These are phyloP conservation scores for Clonostachys rhizophaga DNA, from an alignment of 2,329 filamentous ascomycete species.

Conservation along the genomic window DNA sequence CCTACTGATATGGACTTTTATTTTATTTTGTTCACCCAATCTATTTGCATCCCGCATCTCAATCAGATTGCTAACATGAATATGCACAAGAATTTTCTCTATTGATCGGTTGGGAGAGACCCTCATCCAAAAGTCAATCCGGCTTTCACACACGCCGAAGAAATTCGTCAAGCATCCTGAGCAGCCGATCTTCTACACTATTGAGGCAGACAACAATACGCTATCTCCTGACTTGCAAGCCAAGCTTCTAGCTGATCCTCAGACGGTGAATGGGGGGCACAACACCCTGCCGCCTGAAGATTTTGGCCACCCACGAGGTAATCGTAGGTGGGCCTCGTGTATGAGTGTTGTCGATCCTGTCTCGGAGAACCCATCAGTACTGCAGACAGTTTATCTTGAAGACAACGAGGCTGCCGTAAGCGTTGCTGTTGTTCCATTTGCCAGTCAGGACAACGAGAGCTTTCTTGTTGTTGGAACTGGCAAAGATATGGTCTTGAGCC, in stretches of 20 bases:
- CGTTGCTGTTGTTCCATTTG: constrained; percentile 77
- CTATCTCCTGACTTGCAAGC: constrained; percentile 73
- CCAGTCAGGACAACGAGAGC: constrained; percentile 80
- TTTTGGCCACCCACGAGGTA: constrained; percentile 83
- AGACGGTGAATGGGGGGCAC: constrained; percentile 67
- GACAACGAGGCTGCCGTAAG: constrained; percentile 92
- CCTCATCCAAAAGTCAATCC: constrained; percentile 79
- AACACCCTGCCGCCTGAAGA: constrained; percentile 69
- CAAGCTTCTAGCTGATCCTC: constrained; percentile 69
- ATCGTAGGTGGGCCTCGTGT: constrained; percentile 90
- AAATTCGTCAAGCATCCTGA: constrained; percentile 85
- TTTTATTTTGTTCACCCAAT: not conserved
- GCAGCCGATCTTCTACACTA: constrained; percentile 85
- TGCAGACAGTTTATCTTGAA: constrained; percentile 76
- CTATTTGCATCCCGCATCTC: not conserved
- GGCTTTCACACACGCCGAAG: constrained; percentile 85
- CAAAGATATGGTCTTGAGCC: constrained; percentile 80
- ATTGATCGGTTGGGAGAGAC: constrained; percentile 84
- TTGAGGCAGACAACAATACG: constrained; percentile 90
- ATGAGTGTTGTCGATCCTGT: constrained; percentile 88
- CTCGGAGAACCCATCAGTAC: constrained; percentile 60
- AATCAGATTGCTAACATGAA: not conserved
- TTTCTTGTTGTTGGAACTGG: constrained; percentile 95
- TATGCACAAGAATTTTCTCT: constrained; percentile 52
- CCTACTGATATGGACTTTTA: constrained; percentile 68